phyloP scores from a whole-genome alignment of 768 basidiomycete species.

The Fistulinella prunicolor region DNA sequence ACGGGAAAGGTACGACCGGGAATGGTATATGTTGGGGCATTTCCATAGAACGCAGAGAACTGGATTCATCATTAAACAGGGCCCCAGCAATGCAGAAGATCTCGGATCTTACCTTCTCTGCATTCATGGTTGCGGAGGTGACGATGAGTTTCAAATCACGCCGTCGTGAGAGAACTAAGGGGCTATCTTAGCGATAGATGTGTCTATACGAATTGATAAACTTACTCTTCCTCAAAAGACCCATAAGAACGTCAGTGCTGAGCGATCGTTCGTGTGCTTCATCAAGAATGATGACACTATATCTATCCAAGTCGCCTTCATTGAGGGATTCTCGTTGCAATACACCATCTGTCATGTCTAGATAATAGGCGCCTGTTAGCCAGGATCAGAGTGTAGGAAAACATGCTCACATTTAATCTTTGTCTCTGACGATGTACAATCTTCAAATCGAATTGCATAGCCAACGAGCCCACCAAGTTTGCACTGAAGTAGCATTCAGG shows the following conservation, averaged over 20 bases:
- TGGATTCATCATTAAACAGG: conserved; percentile 29
- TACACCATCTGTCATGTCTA: conserved; percentile 99
- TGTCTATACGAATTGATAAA: background rate
- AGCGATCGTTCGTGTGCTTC: conserved; percentile 98
- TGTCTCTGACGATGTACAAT: conserved; percentile 90
- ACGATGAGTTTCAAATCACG: conserved; percentile 95
- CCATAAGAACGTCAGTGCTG: conserved; percentile 98
- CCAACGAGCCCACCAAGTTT: conserved; percentile 90
- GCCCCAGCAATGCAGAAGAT: background rate
- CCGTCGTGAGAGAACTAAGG: conserved; percentile 76
- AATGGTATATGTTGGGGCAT: conserved; percentile 93
- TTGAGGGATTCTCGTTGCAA: conserved; percentile 97
- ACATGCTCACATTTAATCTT: conserved; percentile 86
- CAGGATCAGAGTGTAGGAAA: background rate
- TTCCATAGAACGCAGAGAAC: conserved; percentile 96
- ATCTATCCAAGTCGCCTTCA: conserved; percentile 96
- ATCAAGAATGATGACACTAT: conserved; percentile 97
- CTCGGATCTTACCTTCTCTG: conserved; percentile 72
- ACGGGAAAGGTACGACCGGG: conserved; percentile 96
- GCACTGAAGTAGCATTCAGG: conserved; percentile 46
- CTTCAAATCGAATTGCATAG: conserved; percentile 98
- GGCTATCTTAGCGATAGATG: conserved; percentile 4
- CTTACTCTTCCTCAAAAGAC: conserved; percentile 88
- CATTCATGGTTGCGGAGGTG: conserved; percentile 99
- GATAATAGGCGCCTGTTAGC: background rate